A percentile compares a stretch with the other conserved stretches of the same genome.
These are phyloP conservation scores for Guyanaporus albipodus DNA, from an alignment of 768 basidiomycete genomes.

Conservation along the genomic window DNA sequence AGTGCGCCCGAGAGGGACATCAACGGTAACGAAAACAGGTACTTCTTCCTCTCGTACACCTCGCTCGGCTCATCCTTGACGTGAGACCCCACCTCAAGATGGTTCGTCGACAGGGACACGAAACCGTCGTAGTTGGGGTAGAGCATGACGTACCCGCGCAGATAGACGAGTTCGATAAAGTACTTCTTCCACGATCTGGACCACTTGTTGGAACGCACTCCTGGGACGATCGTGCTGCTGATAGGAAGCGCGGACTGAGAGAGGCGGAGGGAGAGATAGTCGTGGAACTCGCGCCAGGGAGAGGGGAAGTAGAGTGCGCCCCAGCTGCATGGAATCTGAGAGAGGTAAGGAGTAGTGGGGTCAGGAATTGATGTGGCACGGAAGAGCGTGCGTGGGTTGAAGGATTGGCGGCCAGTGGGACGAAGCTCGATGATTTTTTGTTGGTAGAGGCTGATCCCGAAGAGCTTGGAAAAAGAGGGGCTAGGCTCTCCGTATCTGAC, in stretches of 20 bases:
- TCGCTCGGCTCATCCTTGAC: conserved; percentile 53
- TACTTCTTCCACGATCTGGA: conserved; percentile 83
- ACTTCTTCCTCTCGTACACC: conserved; percentile 51
- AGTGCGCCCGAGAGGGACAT: conserved; percentile 40
- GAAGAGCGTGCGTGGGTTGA: conserved; percentile 64
- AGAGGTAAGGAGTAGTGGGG: conserved; percentile 69
- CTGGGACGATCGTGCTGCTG: conserved; percentile 54
- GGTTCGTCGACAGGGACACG: conserved; percentile 83
- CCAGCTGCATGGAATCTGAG: conserved; percentile 89
- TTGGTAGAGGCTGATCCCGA: conserved; percentile 84
- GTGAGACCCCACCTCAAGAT: conserved; percentile 80
- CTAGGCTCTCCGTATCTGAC: conserved; percentile 50
- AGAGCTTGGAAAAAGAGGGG: conserved; percentile 47
- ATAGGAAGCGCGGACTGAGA: conserved; percentile 38
- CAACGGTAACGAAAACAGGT: conserved; percentile 65
- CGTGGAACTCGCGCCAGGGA: conserved; percentile 84
- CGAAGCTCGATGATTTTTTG: conserved; percentile 78
- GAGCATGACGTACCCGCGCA: conserved; percentile 83
- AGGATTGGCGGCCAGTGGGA: conserved; percentile 60
- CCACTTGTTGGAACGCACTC: conserved; percentile 80
- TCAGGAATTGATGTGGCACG: conserved; percentile 34
- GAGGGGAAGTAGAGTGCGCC: conserved; percentile 89
- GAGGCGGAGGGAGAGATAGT: conserved; percentile 69
- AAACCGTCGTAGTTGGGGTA: conserved; percentile 80
- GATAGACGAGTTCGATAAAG: conserved; percentile 80